These are phyloP conservation scores for Smallanthus sonchifolius DNA, from an alignment of 129 eudicot species.

Conservation along the genomic window DNA sequence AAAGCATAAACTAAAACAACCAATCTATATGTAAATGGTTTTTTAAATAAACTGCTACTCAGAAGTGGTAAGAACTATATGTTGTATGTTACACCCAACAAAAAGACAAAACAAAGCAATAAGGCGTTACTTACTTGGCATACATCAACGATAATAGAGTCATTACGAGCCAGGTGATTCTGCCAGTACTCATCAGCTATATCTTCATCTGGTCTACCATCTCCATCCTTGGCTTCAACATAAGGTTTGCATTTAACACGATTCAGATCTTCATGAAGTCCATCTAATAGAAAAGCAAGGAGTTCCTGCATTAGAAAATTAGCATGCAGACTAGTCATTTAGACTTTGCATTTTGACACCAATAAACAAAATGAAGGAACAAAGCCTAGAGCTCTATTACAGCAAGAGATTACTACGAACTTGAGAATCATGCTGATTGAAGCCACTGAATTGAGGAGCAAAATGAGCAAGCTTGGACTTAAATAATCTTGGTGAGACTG, in stretches of 20 bases:
- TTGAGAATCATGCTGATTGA: constrained; percentile 94
- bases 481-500: constrained; percentile 81
- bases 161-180: constrained; percentile 93
- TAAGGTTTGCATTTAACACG: constrained; percentile 93
- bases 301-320: constrained; percentile 60
- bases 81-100: not conserved
- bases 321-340: constrained; percentile 12
- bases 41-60: not conserved
- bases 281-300: constrained; percentile 88
- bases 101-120: not conserved
- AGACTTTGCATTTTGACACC: not conserved
- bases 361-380: not conserved
- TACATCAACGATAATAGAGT: constrained; percentile 84
- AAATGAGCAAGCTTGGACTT: constrained; percentile 83
- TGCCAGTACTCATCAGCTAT: constrained; percentile 91
- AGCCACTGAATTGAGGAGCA: constrained; percentile 97
- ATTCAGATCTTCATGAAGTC: constrained; percentile 94
- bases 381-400: constrained; percentile 15
- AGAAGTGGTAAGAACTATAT: not conserved
- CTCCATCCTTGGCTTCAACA: constrained; percentile 84
- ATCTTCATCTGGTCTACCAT: constrained; percentile 81
- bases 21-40: not conserved
- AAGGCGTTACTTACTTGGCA: constrained; percentile 60
- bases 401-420: constrained; percentile 45
- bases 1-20: not conserved